These are phyloP conservation scores for Rhizopus microsporus DNA, from an alignment of 371 early-diverging fungal species.

Conservation along the genomic window DNA sequence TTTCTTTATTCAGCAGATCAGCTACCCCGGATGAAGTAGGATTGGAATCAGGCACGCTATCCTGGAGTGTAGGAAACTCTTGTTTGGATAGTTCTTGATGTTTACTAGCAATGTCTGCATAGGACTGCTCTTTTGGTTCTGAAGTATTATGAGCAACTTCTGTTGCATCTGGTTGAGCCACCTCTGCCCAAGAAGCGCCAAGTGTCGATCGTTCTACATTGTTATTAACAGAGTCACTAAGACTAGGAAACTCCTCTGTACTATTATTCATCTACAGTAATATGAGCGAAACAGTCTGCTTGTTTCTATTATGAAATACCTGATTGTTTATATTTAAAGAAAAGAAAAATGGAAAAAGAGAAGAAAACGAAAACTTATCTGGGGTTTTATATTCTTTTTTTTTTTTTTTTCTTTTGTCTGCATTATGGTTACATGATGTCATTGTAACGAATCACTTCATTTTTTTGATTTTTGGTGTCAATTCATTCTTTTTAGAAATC, in stretches of 20 bases:
- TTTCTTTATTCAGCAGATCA: conserved; percentile 24
- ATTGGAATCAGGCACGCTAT: conserved; percentile 11
- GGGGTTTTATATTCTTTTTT: background rate
- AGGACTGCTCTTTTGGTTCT: conserved; percentile 11
- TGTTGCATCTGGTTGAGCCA: conserved; percentile 18
- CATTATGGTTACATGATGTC: conserved; percentile 1
- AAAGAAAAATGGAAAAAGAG: background rate
- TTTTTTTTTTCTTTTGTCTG: background rate
- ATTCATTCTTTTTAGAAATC: background rate
- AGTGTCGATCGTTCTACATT: conserved; percentile 9
- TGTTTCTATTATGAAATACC: background rate
- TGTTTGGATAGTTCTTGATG: conserved; percentile 23
- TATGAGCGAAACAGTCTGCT: background rate
- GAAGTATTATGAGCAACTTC: conserved; percentile 2
- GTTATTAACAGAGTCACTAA: conserved; percentile 15
- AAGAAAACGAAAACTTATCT: background rate
- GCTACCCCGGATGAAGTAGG: conserved; percentile 35
- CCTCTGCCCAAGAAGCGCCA: conserved; percentile 34
- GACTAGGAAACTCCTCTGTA: conserved; percentile 25
- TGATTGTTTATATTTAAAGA: background rate
- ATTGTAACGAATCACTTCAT: background rate
- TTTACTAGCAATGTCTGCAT: conserved; percentile 28
- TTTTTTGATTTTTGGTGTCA: background rate
- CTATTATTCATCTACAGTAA: conserved; percentile 13
- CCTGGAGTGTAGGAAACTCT: conserved; percentile 42